Evolutionary conservation across 1,139 yeast species (phyloP), one percentile per base, ranked within the genome.

Genomic region (Arxiozyma telluris): DNA sequence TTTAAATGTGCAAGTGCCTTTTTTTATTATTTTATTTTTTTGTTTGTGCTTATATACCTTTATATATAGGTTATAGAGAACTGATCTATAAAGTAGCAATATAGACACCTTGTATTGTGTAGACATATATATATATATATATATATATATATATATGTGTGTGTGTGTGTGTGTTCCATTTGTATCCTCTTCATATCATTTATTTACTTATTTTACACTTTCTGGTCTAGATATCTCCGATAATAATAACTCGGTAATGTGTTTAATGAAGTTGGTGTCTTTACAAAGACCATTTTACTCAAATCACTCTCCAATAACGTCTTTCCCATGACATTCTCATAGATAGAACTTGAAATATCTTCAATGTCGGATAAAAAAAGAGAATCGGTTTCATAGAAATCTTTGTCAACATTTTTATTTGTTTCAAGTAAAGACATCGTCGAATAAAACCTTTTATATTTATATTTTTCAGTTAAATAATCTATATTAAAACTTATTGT

Each of bases 401-500:
- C 22, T 38, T n/a, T 21, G 12, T 25, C 48, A 18, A 48, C 49
- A 18, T 23, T 45, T 8, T n/a, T 34, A 12, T 45, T 48, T 8
- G 41, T 39, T 43, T 44, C 41, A 17, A 55, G 34, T 43, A 57
- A 38, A 27, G 49, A 52, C n/a, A 51, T 44, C 34, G 53, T 54
- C 2, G 56, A 56, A 48, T 56, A 56, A 51, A 56, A 56, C 27
- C 54, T 52, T 34, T 58, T 55, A 45, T 23, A 57, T 46, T 54
- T 46, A 51, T 57, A 57, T 34, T 55, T 58, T 44, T 64, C 66
- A 12, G 62, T 61, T 44, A 64, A 50, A 30, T 60, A 56, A 45
- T 64, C 66, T 44, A 64, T 59, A 41, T 62, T 62, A 41, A 60
- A 59, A 48, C 63, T 59, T 22, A 64, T 61, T 4, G 67, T 64